Conservation (phyloP, 2,329 filamentous ascomycete genomes). For the Clonostachys rosea region DNA sequence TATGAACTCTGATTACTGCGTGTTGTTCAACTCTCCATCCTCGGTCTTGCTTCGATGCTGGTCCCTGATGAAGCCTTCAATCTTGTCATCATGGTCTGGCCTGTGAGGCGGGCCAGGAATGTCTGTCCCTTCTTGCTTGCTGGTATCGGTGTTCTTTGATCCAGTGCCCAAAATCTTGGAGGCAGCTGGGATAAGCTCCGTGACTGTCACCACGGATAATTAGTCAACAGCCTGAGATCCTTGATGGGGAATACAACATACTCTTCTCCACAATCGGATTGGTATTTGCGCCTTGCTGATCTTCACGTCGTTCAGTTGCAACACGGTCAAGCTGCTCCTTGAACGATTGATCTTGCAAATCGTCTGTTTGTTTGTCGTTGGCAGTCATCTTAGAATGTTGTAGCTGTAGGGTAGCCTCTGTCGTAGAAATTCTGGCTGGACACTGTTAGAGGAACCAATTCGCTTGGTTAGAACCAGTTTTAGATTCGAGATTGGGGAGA, state of each 20-base stretch:
- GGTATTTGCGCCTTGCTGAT: constrained; percentile 11
- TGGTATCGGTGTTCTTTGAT: constrained; percentile 2
- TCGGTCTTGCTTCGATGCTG: constrained; percentile 42
- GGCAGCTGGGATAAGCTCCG: constrained; percentile 36
- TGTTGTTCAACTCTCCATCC: constrained; percentile 9
- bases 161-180: constrained; percentile 29
- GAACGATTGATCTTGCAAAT: constrained; percentile 20
- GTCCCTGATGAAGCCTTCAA: constrained; percentile 48
- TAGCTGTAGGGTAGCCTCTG: no score
- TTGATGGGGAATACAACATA: constrained; percentile 9
- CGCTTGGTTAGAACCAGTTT: no score
- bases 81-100: constrained; percentile 39
- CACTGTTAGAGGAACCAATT: no score
- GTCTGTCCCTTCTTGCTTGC: constrained; percentile 14
- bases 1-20: no score
- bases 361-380: background rate
- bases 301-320: constrained; percentile 24
- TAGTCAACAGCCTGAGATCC: background rate
- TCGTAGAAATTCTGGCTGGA: no score
- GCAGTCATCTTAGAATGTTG: background rate
- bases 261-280: constrained; percentile 38
- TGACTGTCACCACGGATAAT: constrained; percentile 19
- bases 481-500: no score
- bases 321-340: constrained; percentile 39
- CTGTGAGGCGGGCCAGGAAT: constrained; percentile 31